Conservation (phyloP, 768 basidiomycete genomes). For the Macrolepiota dolichaula region DNA sequence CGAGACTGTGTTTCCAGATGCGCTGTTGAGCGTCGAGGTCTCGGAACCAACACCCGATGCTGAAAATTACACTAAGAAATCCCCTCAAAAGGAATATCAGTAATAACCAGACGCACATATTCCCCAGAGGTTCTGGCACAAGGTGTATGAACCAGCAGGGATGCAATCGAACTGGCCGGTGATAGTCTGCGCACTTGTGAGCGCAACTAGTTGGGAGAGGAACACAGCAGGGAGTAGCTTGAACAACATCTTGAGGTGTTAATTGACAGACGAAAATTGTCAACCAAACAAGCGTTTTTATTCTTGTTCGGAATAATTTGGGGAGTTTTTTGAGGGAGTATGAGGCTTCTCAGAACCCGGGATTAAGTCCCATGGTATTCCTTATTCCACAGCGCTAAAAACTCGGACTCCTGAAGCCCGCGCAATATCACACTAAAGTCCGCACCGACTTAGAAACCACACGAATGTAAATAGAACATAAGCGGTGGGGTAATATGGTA, state of each 20-base stretch:
- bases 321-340: neutral
- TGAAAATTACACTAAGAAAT: slow-evolving; percentile 19
- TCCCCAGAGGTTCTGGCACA: slow-evolving; percentile 62
- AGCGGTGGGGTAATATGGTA: too few species aligned
- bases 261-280: neutral
- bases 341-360: neutral
- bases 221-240: neutral
- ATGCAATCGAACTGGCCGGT: slow-evolving; percentile 5
- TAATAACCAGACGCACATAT: slow-evolving; percentile 23
- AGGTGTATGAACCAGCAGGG: slow-evolving; percentile 35
- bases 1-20: slow-evolving; percentile 36
- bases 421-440: neutral
- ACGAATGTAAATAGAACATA: neutral
- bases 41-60: slow-evolving; percentile 43
- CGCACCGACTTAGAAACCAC: neutral
- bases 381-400: neutral
- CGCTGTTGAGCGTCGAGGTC: slow-evolving; percentile 40
- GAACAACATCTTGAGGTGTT: neutral
- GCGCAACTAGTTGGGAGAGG: neutral
- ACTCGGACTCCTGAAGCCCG: neutral
- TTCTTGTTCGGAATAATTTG: slow-evolving; percentile 2
- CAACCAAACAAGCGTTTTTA: neutral
- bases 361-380: neutral
- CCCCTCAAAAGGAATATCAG: neutral
- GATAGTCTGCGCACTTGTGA: slow-evolving; percentile 6